Evolutionary conservation across 805 yeast genomes (phyloP).

Genomic region (Yarrowia sp.): DNA sequence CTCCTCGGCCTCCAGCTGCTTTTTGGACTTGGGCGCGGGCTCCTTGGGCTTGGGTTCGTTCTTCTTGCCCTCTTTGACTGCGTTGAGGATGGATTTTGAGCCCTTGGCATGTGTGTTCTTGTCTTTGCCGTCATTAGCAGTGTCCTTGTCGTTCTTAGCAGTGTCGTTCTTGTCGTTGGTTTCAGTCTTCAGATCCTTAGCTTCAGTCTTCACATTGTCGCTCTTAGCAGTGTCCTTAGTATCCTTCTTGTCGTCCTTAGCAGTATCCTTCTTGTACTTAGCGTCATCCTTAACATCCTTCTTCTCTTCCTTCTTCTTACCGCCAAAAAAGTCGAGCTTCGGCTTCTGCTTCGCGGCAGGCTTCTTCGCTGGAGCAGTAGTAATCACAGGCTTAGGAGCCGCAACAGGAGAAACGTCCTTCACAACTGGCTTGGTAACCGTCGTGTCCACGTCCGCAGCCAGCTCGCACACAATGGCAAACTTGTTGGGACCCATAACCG

Average conservation of each 20-base stretch:
- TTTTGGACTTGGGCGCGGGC: not conserved
- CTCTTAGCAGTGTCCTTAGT: not conserved
- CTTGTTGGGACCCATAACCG: not conserved
- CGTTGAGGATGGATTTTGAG: not conserved
- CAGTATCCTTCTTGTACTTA: not conserved
- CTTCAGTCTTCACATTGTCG: not conserved
- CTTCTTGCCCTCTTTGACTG: not conserved
- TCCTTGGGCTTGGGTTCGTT: slow-evolving; percentile 1
- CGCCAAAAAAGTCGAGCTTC: slow-evolving; percentile 1
- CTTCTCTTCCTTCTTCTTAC: not conserved
- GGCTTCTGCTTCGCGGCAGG: not conserved
- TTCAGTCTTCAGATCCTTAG: not conserved
- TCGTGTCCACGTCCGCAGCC: not conserved
- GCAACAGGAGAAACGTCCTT: not conserved
- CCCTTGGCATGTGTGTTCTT: not conserved
- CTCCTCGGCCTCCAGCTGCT: not conserved
- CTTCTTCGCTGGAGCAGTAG: not conserved
- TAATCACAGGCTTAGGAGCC: not conserved
- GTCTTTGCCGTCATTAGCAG: not conserved
- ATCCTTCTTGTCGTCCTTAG: not conserved
- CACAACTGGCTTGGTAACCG: not conserved
- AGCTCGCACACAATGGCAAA: slow-evolving; percentile 9
- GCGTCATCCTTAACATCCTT: not conserved
- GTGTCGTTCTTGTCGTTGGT: not conserved
- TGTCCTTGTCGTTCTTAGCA: not conserved